Base-by-base conservation (phyloP, 345 rosid species). In the Mallotus nudiflorus region DNA sequence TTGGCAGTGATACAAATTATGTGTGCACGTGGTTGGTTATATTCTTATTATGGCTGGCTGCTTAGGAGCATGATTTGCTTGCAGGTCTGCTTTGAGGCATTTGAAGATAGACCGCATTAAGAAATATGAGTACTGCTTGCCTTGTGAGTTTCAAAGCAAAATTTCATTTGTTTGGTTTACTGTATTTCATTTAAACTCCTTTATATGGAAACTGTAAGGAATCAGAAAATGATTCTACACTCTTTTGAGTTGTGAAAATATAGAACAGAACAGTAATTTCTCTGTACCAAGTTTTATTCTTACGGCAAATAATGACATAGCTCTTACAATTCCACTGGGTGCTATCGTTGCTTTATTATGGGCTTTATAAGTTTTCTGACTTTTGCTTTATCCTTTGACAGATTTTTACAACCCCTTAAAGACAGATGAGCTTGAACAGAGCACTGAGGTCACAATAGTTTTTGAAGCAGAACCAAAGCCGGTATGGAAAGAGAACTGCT, bases 101-200 rank as follows among this genome's bases (percentile, higher is more conserved):
- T 71, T 96, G 88, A 96, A 96, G 85, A 80, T 86, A 79, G 99
- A 92, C 9, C 92, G 84, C 3, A 53, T 95, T 70, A 95, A 95
- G 86, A 87, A 89, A 84, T 95, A 82, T 29, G 98, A 92, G 77
- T 95, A 95, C 72, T 90, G 97, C 85, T 75, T 95, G 67, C 99
- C 99, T 69, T 92, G 99, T 95, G 76, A 92, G 98, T 90, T 75
- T 72, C n/a, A 44, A 77, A 28, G 57, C 66, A 63, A 22, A n/a
- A 46, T 22, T 64, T 56, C 58, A 42, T 16, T 56, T 57, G 60
- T 52, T 60, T 24, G 52, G 27, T 63, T 59, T 48, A 33, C 46
- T 37, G 25, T 56, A 24, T 69, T 49, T 11, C 39, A 22, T 14
- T 64, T 27, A 3, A 33, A 40, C 25, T 14, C 45, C 20, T 57